These are phyloP conservation scores for Bipolaris victoriae DNA, from an alignment of 2,329 filamentous ascomycete species.

Conservation along the genomic window DNA sequence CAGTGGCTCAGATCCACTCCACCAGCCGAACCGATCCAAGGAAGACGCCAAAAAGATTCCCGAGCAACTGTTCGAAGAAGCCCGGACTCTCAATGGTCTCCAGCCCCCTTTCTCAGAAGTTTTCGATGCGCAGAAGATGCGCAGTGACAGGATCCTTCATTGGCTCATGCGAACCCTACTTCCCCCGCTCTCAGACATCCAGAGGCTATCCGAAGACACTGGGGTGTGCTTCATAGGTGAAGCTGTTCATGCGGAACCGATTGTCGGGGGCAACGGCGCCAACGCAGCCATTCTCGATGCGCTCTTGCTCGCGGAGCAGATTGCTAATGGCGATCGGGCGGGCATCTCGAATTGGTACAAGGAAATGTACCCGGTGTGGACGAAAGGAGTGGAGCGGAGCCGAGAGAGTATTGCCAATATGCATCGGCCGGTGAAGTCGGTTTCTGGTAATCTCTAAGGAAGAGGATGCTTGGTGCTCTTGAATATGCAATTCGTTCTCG, in stretches of 20 bases:
- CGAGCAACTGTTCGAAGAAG: constrained; percentile 45
- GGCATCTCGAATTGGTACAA: background rate
- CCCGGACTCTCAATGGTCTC: constrained; percentile 33
- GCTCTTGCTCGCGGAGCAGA: constrained; percentile 32
- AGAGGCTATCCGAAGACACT: constrained; percentile 13
- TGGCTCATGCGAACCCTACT: constrained; percentile 52
- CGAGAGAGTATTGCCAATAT: background rate
- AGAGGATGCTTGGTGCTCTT: background rate
- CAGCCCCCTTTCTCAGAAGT: constrained; percentile 39
- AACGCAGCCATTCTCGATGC: constrained; percentile 51
- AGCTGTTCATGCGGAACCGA: constrained; percentile 49
- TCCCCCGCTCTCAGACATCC: constrained; percentile 25
- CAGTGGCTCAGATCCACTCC: constrained; percentile 38
- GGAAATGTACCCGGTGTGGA: background rate
- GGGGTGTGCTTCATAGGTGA: constrained; percentile 43
- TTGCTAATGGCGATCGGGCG: background rate
- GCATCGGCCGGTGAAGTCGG: background rate
- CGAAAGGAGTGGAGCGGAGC: constrained; percentile 1
- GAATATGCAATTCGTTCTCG: background rate
- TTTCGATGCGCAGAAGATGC: constrained; percentile 42
- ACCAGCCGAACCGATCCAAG: constrained; percentile 42
- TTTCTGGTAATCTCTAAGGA: background rate
- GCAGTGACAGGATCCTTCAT: constrained; percentile 45
- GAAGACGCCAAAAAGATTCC: constrained; percentile 45
- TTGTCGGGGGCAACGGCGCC: constrained; percentile 50